A percentile compares a stretch with the other conserved stretches of the same genome.
Evolutionary conservation across 768 basidiomycete genomes (phyloP).

Genomic region (Botryobasidium botryosum): DNA sequence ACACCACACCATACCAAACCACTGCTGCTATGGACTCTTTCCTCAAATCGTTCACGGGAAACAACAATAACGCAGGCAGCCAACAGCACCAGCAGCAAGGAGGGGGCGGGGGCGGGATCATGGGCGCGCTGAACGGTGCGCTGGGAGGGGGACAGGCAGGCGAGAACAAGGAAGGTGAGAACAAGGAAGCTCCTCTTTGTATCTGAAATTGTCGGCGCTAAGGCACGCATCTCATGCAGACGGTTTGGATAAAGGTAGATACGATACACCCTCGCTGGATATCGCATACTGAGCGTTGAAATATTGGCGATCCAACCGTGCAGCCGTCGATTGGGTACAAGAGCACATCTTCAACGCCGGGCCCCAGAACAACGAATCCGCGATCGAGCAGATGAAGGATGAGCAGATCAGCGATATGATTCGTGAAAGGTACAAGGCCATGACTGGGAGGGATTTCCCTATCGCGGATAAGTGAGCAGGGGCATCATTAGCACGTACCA

Average conservation of each 20-base stretch:
- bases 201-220: background rate
- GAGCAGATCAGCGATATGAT: constrained; percentile 24
- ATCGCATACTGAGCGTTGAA: background rate
- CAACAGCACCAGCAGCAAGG: too few species aligned
- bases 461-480: background rate
- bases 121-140: too few species aligned
- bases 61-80: too few species aligned
- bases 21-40: too few species aligned
- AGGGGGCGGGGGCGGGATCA: too few species aligned
- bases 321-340: constrained; percentile 26
- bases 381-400: constrained; percentile 27
- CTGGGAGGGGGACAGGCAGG: too few species aligned
- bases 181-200: too few species aligned
- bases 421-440: constrained; percentile 20
- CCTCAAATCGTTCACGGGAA: too few species aligned
- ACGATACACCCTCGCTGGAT: background rate
- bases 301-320: background rate
- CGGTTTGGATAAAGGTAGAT: background rate
- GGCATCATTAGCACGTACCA: too few species aligned
- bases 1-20: too few species aligned
- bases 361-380: constrained; percentile 24
- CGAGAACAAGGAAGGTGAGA: background rate
- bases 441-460: constrained; percentile 26
- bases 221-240: background rate
- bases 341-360: constrained; percentile 26